Conservation (phyloP, 2,329 filamentous ascomycete species). For the Pestalotiopsis sp. region DNA sequence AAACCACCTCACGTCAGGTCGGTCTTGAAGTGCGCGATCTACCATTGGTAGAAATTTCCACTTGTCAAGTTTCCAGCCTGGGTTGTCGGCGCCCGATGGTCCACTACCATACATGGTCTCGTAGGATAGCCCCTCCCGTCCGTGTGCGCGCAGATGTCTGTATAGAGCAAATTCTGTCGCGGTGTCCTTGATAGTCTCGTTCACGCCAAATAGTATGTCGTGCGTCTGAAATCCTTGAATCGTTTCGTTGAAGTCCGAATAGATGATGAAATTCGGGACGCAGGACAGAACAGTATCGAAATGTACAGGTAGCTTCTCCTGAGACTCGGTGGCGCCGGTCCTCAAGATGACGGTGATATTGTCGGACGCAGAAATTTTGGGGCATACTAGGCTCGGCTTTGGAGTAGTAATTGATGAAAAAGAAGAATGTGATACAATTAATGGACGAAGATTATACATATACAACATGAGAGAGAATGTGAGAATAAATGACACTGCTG, state of each 20-base stretch:
- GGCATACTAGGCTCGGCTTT: not conserved
- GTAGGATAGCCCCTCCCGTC: conserved; percentile 36
- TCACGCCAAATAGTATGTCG: conserved; percentile 50
- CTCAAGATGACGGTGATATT: conserved; percentile 59
- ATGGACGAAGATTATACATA: conserved; percentile 31
- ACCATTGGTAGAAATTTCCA: conserved; percentile 62
- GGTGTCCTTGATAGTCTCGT: conserved; percentile 35
- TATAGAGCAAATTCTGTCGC: conserved; percentile 55
- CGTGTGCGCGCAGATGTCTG: conserved; percentile 44
- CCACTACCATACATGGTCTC: conserved; percentile 31
- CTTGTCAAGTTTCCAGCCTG: conserved; percentile 56
- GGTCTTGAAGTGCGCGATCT: conserved; percentile 43
- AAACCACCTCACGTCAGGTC: conserved; percentile 57
- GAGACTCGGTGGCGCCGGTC: conserved; percentile 60
- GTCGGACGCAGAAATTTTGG: conserved; percentile 23
- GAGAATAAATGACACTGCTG: not conserved
- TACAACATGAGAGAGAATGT: not conserved
- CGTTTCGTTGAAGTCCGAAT: conserved; percentile 58
- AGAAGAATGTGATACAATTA: conserved; percentile 19
- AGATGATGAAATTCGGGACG: conserved; percentile 57
- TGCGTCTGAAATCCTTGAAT: conserved; percentile 52
- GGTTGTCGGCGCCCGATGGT: conserved; percentile 37
- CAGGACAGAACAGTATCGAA: conserved; percentile 57
- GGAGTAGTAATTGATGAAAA: not conserved
- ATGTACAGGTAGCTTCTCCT: conserved; percentile 56